Evolutionary conservation across 768 basidiomycete species (phyloP).

Genomic region (Termitomyces sp.): DNA sequence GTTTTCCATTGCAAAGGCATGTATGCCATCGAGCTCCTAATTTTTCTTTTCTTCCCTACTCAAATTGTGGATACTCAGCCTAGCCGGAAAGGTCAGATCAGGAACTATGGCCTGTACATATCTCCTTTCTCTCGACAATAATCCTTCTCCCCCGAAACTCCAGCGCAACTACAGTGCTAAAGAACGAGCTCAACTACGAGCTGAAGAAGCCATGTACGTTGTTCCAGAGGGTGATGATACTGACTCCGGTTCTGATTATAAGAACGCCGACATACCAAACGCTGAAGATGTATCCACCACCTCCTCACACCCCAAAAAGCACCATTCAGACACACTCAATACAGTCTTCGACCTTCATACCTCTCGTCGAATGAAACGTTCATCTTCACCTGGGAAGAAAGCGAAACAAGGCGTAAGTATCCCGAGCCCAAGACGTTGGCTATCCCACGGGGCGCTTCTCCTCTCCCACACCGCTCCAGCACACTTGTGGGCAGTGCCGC

Average conservation of each 20-base stretch:
- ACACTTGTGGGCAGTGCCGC: slow-evolving; percentile 40
- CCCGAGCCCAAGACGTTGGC: slow-evolving; percentile 75
- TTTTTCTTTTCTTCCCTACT: neutral
- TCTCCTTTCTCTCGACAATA: slow-evolving; percentile 56
- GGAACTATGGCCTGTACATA: slow-evolving; percentile 86
- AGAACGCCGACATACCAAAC: neutral
- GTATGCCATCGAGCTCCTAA: neutral
- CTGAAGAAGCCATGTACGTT: slow-evolving; percentile 45
- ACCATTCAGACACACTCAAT: slow-evolving; percentile 42
- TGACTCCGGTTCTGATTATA: neutral
- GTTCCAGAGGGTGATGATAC: slow-evolving; percentile 42
- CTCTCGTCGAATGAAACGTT: slow-evolving; percentile 60
- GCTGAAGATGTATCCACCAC: neutral
- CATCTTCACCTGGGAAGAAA: slow-evolving; percentile 28
- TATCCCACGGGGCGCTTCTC: slow-evolving; percentile 76
- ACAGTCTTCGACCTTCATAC: slow-evolving; percentile 69
- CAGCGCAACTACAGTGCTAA: slow-evolving; percentile 44
- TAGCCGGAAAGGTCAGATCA: slow-evolving; percentile 81
- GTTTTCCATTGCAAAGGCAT: slow-evolving; percentile 88
- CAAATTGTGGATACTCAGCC: slow-evolving; percentile 35
- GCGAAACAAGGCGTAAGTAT: slow-evolving; percentile 68
- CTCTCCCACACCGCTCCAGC: slow-evolving; percentile 53
- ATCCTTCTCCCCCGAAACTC: slow-evolving; percentile 44
- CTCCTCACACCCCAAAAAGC: slow-evolving; percentile 11
- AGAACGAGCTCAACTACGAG: slow-evolving; percentile 45